phyloP scores from a whole-genome alignment of 2,329 filamentous ascomycete genomes.

The Aspergillus novofumigatus region DNA sequence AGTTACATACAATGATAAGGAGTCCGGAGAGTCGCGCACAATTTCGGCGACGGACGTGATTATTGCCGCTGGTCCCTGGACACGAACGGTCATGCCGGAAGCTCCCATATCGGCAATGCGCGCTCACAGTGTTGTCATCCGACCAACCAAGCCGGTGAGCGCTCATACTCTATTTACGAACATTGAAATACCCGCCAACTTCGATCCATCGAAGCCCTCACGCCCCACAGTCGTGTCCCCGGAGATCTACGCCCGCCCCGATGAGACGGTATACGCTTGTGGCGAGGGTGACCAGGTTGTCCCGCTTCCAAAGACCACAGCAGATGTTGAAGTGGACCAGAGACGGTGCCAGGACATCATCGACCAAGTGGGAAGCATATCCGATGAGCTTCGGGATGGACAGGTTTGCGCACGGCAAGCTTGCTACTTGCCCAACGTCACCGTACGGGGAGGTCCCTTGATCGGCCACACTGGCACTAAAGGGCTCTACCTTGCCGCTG shows the following conservation, averaged over 20 bases:
- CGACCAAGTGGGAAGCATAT: constrained; percentile 63
- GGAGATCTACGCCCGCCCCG: constrained; percentile 88
- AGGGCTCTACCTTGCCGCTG: constrained; percentile 76
- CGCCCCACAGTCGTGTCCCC: constrained; percentile 65
- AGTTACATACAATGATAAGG: constrained; percentile 60
- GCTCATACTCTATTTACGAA: constrained; percentile 67
- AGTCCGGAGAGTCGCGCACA: constrained; percentile 44
- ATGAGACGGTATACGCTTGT: constrained; percentile 88
- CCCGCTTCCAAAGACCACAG: constrained; percentile 70
- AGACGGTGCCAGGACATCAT: constrained; percentile 78
- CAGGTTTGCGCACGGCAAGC: constrained; percentile 74
- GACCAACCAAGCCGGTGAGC: constrained; percentile 49
- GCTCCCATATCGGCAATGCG: constrained; percentile 58
- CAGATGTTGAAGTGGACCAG: constrained; percentile 71
- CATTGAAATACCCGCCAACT: constrained; percentile 67
- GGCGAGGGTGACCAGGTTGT: constrained; percentile 77
- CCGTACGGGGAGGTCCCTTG: constrained; percentile 61
- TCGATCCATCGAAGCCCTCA: constrained; percentile 48
- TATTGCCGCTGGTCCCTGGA: constrained; percentile 62
- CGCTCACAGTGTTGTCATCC: constrained; percentile 61
- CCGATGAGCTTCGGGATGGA: constrained; percentile 59
- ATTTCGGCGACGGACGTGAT: constrained; percentile 58
- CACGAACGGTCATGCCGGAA: constrained; percentile 47
- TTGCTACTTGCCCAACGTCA: constrained; percentile 84
- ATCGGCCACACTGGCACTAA: constrained; percentile 70